Evolutionary conservation across 352 stramenopile genomes (phyloP).

Genomic region (Blastocystis sp.): DNA sequence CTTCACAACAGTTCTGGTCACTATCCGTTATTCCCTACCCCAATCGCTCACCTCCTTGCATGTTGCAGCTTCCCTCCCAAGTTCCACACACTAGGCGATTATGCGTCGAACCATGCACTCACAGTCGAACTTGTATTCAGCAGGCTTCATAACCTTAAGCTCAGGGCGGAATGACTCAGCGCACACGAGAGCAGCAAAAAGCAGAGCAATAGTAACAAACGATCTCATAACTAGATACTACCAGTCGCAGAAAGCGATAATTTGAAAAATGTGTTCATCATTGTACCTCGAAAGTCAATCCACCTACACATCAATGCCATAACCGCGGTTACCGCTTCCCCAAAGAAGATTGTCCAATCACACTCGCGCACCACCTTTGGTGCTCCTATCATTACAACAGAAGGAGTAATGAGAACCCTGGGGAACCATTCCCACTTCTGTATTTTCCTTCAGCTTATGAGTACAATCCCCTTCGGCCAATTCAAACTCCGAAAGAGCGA

Average conservation of each 20-base stretch:
- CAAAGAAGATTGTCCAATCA: conserved; percentile 31
- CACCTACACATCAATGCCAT: neutral
- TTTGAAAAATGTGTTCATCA: neutral
- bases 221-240: conserved; percentile 13
- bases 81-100: conserved; percentile 52
- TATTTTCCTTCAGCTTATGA: too few species aligned
- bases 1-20: neutral
- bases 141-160: conserved; percentile 49
- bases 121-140: conserved; percentile 49
- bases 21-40: neutral
- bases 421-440: neutral
- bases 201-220: conserved; percentile 1
- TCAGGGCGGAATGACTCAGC: conserved; percentile 46
- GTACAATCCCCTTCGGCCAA: too few species aligned
- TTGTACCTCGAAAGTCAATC: too few species aligned
- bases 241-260: conserved; percentile 4
- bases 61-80: conserved; percentile 7
- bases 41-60: neutral
- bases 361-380: neutral
- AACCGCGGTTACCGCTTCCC: conserved; percentile 8
- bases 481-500: too few species aligned
- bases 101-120: neutral
- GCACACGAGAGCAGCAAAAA: conserved; percentile 21
- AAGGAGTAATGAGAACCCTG: neutral
- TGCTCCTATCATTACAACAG: neutral